phyloP scores from a whole-genome alignment of 306 rosid genomes.

The Rosa multiflora region DNA sequence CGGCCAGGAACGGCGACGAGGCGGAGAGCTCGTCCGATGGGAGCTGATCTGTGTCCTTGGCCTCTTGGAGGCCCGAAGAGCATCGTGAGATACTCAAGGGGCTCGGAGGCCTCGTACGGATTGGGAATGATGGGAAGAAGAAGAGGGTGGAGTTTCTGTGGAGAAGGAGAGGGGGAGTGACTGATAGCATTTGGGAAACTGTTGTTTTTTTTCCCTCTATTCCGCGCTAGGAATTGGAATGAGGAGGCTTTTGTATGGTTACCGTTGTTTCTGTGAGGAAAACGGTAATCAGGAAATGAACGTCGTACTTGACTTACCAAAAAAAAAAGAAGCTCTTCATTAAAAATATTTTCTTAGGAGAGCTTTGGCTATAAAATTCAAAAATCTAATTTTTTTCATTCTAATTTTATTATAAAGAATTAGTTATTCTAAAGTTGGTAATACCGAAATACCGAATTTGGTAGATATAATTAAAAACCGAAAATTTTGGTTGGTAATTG shows the following conservation, averaged over 20 bases:
- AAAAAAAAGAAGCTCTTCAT: no score
- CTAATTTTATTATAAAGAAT: no score
- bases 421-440: no score
- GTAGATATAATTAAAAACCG: no score
- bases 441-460: no score
- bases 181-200: conserved; percentile 37
- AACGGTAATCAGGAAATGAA: no score
- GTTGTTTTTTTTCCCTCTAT: background rate
- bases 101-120: background rate
- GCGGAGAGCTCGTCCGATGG: conserved; percentile 29
- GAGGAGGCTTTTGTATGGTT: conserved; percentile 22
- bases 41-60: conserved; percentile 32
- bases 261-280: no score
- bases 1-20: conserved; percentile 43
- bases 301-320: no score
- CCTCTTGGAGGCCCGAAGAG: conserved; percentile 50
- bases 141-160: background rate
- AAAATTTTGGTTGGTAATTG: no score
- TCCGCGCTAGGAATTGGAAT: conserved; percentile 14
- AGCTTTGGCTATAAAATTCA: no score
- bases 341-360: no score
- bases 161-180: conserved; percentile 9
- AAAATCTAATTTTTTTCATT: no score
- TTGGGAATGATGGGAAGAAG: background rate
- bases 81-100: conserved; percentile 33